Percentiles rank a stretch among this genome's conserved stretches.
Evolutionary conservation across 2,329 filamentous ascomycete species (phyloP).

Genomic region (Sarocladium kiliense): DNA sequence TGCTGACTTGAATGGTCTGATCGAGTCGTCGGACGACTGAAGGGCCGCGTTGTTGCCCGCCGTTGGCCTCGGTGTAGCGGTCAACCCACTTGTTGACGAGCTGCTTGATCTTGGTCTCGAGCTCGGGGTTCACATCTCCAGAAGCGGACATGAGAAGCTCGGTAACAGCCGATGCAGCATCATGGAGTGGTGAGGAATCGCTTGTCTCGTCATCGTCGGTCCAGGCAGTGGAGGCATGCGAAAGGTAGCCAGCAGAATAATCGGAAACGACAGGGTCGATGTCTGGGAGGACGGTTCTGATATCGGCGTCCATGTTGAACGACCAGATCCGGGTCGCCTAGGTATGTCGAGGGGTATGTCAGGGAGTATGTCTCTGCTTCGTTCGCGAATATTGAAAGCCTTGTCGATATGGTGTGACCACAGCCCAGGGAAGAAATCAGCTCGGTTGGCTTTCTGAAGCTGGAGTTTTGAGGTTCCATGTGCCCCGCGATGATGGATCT

Average conservation of each 20-base stretch:
- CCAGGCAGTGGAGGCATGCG: constrained; percentile 84
- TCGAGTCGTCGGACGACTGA: constrained; percentile 81
- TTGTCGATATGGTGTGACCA: too few species aligned
- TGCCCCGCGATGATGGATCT: constrained; percentile 1
- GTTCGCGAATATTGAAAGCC: too few species aligned
- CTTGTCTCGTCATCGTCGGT: constrained; percentile 66
- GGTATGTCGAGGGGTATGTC: too few species aligned
- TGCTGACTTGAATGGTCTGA: constrained; percentile 89
- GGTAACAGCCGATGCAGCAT: constrained; percentile 81
- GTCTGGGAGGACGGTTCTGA: constrained; percentile 75
- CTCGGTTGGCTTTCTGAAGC: background rate
- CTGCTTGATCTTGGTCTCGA: constrained; percentile 72
- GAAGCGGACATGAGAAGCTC: constrained; percentile 91
- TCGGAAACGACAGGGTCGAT: constrained; percentile 86
- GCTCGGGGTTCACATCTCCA: constrained; percentile 66
- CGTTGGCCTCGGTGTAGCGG: constrained; percentile 70
- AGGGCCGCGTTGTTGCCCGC: constrained; percentile 64
- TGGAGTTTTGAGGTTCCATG: background rate
- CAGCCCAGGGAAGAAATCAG: too few species aligned
- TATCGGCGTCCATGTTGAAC: constrained; percentile 81
- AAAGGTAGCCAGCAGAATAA: constrained; percentile 91
- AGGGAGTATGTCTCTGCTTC: too few species aligned
- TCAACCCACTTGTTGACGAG: constrained; percentile 88
- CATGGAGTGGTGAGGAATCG: constrained; percentile 69
- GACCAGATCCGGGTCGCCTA: background rate